phyloP scores from a whole-genome alignment of 129 eudicot genomes.

The Lactuca saligna region DNA sequence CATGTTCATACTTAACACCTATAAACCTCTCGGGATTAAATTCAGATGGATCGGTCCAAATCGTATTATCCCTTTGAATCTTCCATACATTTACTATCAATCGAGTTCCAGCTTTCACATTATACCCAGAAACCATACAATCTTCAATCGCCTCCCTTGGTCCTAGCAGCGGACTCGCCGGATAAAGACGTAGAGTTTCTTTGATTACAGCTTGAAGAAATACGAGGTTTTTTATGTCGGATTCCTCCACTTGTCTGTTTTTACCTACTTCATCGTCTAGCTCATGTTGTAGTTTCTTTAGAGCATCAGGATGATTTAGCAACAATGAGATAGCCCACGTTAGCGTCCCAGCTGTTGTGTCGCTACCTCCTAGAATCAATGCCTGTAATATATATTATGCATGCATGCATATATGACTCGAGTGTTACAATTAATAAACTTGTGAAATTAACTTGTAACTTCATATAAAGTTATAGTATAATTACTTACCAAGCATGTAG shows the following conservation, averaged over 20 bases:
- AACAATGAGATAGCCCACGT: constrained; percentile 37
- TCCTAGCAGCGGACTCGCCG: constrained; percentile 27
- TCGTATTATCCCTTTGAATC: constrained; percentile 40
- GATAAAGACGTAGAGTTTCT: constrained; percentile 39
- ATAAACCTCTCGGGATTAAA: constrained; percentile 48
- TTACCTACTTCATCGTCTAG: constrained; percentile 34
- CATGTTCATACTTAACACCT: constrained; percentile 32
- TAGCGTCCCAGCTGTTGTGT: constrained; percentile 27
- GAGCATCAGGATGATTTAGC: constrained; percentile 23
- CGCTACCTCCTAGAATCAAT: constrained; percentile 25
- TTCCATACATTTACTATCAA: constrained; percentile 38
- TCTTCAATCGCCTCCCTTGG: constrained; percentile 26
- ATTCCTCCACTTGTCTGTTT: constrained; percentile 39
- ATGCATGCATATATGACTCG: too few relatives aligned
- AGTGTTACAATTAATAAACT: too few relatives aligned
- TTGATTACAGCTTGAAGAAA: constrained; percentile 41
- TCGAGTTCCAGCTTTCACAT: constrained; percentile 34
- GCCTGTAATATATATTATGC: constrained; percentile 10
- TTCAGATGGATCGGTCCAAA: constrained; percentile 34
- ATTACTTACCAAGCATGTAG: constrained; percentile 36
- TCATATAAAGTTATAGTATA: too few relatives aligned
- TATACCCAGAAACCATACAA: constrained; percentile 29
- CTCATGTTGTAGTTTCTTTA: constrained; percentile 34
- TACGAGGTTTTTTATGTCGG: constrained; percentile 32
- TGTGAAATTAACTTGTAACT: too few relatives aligned